Percentiles rank a stretch among this genome's conserved stretches.
Conservation (phyloP, 2,329 filamentous ascomycete species). For the Akanthomyces uredinophilus region DNA sequence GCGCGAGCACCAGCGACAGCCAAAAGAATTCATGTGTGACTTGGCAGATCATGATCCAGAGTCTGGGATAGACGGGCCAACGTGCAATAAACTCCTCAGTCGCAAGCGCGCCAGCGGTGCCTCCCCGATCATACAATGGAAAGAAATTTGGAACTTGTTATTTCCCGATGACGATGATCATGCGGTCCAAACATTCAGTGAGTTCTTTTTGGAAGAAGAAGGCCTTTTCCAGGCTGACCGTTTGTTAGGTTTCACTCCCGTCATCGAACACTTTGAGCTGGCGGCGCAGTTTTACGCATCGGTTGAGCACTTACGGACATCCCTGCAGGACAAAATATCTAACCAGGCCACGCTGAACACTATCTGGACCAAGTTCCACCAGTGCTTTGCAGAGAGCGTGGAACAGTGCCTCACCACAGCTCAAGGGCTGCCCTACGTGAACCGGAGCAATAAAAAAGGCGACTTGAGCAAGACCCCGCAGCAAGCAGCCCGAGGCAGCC, state of each 20-base stretch:
- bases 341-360: slow-evolving; percentile 35
- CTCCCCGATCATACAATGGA: slow-evolving; percentile 35
- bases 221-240: slow-evolving; percentile 1
- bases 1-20: slow-evolving; percentile 35
- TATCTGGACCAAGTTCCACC: slow-evolving; percentile 34
- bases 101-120: slow-evolving; percentile 35
- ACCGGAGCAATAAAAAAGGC: slow-evolving; percentile 36
- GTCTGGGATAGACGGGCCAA: slow-evolving; percentile 36
- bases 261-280: slow-evolving; percentile 39
- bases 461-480: slow-evolving; percentile 20
- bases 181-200: background rate
- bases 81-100: slow-evolving; percentile 35
- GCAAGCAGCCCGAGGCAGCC: slow-evolving; percentile 14
- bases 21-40: slow-evolving; percentile 38
- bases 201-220: background rate
- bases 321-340: slow-evolving; percentile 33
- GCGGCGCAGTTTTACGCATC: slow-evolving; percentile 29
- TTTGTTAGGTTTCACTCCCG: slow-evolving; percentile 33
- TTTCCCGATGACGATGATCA: slow-evolving; percentile 33
- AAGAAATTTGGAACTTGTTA: slow-evolving; percentile 37
- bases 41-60: slow-evolving; percentile 36
- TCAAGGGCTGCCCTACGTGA: slow-evolving; percentile 34
- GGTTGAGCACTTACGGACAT: slow-evolving; percentile 29
- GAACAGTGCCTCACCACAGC: slow-evolving; percentile 32
- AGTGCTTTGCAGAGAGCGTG: slow-evolving; percentile 36